Percentiles rank a stretch among this genome's conserved stretches.
phyloP scores from a whole-genome alignment of 192 early-diverging fungal species.

The Allomyces macrogynus region DNA sequence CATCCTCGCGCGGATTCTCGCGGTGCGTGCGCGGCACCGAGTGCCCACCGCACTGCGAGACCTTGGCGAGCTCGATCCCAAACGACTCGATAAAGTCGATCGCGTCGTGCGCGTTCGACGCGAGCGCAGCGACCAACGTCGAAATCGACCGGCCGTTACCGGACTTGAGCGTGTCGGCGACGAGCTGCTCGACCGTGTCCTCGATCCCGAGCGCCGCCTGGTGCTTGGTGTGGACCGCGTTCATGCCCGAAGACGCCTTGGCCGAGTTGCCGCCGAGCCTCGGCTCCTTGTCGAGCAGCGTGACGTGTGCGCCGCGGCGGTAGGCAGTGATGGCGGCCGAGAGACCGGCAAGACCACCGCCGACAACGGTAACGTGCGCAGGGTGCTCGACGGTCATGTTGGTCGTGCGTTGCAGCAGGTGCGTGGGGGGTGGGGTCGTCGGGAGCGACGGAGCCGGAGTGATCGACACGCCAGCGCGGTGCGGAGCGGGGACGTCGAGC shows the following conservation, averaged over 20 bases:
- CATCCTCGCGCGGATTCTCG: conserved; percentile 39
- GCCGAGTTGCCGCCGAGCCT: conserved; percentile 90
- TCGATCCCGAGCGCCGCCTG: conserved; percentile 44
- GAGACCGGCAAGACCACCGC: conserved; percentile 75
- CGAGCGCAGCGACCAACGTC: conserved; percentile 64
- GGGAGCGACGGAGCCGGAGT: too few species aligned
- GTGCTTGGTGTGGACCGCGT: conserved; percentile 73
- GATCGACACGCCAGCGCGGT: too few species aligned
- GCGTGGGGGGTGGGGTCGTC: too few species aligned
- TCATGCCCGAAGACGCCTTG: conserved; percentile 95
- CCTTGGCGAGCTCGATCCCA: conserved; percentile 63
- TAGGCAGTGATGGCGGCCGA: conserved; percentile 69
- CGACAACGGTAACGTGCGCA: conserved; percentile 30
- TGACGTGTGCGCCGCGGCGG: conserved; percentile 64
- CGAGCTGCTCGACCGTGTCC: conserved; percentile 71
- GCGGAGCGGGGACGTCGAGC: too few species aligned
- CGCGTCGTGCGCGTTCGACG: conserved; percentile 62
- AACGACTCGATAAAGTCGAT: conserved; percentile 90
- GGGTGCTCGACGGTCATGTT: too few species aligned
- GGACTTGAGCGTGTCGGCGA: conserved; percentile 66
- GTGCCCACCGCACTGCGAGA: conserved; percentile 82
- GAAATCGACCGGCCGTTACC: conserved; percentile 63
- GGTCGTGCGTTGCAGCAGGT: too few species aligned
- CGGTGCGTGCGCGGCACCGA: conserved; percentile 85
- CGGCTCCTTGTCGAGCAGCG: conserved; percentile 69